A percentile compares a stretch with the other conserved stretches of the same genome.
Conservation (phyloP, 768 basidiomycete species). For the Tricholoma sp. region DNA sequence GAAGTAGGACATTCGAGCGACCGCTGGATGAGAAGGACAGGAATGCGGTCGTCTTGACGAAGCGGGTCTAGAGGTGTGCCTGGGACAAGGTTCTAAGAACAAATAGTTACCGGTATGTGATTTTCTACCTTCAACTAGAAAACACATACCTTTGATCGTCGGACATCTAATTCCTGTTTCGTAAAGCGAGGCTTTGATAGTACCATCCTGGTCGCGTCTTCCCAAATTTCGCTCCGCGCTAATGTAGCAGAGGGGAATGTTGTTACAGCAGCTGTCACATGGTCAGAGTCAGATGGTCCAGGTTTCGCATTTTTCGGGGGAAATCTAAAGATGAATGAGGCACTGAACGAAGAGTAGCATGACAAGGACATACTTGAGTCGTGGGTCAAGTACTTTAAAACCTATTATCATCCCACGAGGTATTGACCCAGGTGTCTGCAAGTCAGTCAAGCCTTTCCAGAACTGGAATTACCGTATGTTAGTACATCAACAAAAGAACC, state of each 20-base stretch:
- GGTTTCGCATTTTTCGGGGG: slow-evolving; percentile 74
- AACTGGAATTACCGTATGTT: slow-evolving; percentile 37
- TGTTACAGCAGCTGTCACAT: slow-evolving; percentile 22
- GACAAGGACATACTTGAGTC: slow-evolving; percentile 58
- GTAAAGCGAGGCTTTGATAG: slow-evolving; percentile 63
- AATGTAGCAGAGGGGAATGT: slow-evolving; percentile 53
- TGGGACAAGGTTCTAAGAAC: slow-evolving; percentile 63
- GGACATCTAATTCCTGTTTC: slow-evolving; percentile 83
- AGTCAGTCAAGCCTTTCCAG: slow-evolving; percentile 56
- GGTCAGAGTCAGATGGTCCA: slow-evolving; percentile 20
- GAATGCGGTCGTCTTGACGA: slow-evolving; percentile 78
- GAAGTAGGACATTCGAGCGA: slow-evolving; percentile 44
- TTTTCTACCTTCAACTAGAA: background rate
- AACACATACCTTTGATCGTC: slow-evolving; percentile 60
- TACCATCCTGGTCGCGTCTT: slow-evolving; percentile 42
- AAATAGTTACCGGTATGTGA: background rate
- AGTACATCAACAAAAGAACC: background rate
- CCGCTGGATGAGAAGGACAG: slow-evolving; percentile 78
- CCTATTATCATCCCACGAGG: slow-evolving; percentile 77
- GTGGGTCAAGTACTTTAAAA: slow-evolving; percentile 78
- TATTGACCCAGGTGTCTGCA: slow-evolving; percentile 63
- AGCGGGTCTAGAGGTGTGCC: slow-evolving; percentile 65
- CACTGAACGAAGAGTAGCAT: background rate
- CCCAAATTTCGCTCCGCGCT: slow-evolving; percentile 74
- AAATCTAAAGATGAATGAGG: slow-evolving; percentile 46